Base-by-base conservation (phyloP, 495 filamentous ascomycete species). In the Echria macrotheca region DNA sequence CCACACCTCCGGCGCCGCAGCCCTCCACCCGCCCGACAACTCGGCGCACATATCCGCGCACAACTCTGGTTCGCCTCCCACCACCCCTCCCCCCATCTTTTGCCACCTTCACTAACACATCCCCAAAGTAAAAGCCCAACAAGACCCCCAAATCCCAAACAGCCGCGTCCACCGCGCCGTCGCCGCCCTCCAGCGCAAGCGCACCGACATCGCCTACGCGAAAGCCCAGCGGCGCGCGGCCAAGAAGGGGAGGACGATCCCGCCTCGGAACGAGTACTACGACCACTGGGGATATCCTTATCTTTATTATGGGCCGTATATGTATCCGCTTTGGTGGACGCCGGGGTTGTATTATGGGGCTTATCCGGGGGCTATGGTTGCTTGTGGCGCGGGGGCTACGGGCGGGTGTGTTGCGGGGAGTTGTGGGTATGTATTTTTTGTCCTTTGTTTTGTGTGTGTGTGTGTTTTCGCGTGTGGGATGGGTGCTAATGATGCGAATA, bases 31-130 rank as follows among this genome's bases (percentile, higher is more conserved):
- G 3, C 76, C 76, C 2, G 55, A 75, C 49, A 79, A 75, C 43
- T 81, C 78, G 54, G 79, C 82, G 1, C 87, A 91, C 64, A 85
- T 91, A 63, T 83, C 79, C 5, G 70, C 83, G 0, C 87, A 91
- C 71, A 86, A 80, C 62, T 71, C 78, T 7, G n/a, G n/a, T n/a
- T n/a, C n/a, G n/a, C n/a, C n/a, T n/a, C n/a, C n/a, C n/a, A n/a
- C n/a, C n/a, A n/a, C n/a, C n/a, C n/a, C n/a, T n/a, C n/a, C n/a
- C n/a, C n/a, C n/a, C n/a, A n/a, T n/a, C n/a, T n/a, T n/a, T n/a
- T n/a, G n/a, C n/a, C n/a, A n/a, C n/a, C n/a, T n/a, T n/a, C n/a
- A n/a, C n/a, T n/a, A n/a, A n/a, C n/a, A n/a, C n/a, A n/a, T n/a
- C n/a, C n/a, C n/a, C n/a, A n/a, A n/a, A n/a, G 56, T 66, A 50